Percentiles rank a stretch among this genome's conserved stretches.
These are phyloP conservation scores for Aspergillus sp. DNA, from an alignment of 2,329 filamentous ascomycete species.

Conservation along the genomic window DNA sequence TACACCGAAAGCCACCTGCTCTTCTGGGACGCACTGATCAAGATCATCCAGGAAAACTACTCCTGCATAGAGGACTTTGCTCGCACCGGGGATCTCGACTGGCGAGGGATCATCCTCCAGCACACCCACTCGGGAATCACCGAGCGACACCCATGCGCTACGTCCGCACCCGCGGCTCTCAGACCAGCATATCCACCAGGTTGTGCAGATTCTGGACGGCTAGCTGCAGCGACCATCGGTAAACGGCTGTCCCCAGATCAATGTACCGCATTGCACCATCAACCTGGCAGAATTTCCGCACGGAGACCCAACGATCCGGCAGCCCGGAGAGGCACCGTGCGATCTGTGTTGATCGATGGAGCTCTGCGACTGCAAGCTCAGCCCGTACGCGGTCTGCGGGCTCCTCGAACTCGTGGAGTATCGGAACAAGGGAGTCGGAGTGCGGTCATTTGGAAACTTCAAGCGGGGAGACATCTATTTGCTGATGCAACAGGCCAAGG, in stretches of 20 bases:
- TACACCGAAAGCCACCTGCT: neutral
- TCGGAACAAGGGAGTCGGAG: conserved; percentile 27
- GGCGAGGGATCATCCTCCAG: neutral
- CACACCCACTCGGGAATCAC: neutral
- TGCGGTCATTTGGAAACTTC: conserved; percentile 28
- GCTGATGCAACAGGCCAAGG: neutral
- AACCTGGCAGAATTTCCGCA: neutral
- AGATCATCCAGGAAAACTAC: neutral
- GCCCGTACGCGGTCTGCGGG: conserved; percentile 8
- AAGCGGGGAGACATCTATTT: conserved; percentile 16
- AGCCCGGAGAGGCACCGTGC: conserved; percentile 10
- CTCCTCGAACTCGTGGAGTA: conserved; percentile 33
- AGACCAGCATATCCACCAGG: neutral
- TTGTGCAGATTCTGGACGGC: neutral
- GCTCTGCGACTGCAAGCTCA: conserved; percentile 20
- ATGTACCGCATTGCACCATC: neutral
- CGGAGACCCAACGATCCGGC: too few species aligned
- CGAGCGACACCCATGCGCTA: neutral
- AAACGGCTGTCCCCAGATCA: neutral
- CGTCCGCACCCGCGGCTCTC: neutral
- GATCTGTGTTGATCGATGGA: conserved; percentile 13
- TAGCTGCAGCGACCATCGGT: neutral
- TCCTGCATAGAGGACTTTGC: neutral
- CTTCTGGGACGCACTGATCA: neutral
- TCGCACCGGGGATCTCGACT: neutral